Base-by-base conservation (phyloP, 305 asterid species). In the Striga hermonthica region DNA sequence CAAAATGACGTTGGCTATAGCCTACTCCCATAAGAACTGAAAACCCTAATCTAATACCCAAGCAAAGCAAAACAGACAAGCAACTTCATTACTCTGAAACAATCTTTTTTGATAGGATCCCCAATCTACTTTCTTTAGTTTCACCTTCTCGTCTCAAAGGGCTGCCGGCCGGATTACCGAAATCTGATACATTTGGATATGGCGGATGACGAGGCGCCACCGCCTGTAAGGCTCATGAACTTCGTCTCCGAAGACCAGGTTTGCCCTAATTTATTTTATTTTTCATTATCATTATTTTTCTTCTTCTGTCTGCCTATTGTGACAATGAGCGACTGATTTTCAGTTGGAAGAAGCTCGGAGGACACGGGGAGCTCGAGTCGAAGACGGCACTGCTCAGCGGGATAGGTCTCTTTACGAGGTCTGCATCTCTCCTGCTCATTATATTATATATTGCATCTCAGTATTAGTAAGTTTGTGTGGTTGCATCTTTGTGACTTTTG, bases 301-400 rank as follows among this genome's bases (percentile, higher is more conserved):
- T 22, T 22, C 31, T 22, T 22, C 31, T 22, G 31, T 2, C 31
- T 0, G 31, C 31, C 31, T 22, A 22, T 22, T 22, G 31, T 22
- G 31, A 43, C 44, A 11, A 62, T 34, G 65, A 48, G 68, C 2
- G 16, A 13, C 31, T 22, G 31, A 22, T 22, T 71, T 72, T 77
- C 88, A 91, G 95, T 81, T 92, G 82, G 82, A 82, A 77, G 96
- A 87, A 80, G 71, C 90, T 60, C 80, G 85, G 81, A 81, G 70
- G 72, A 84, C 74, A 61, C 82, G 98, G 47, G 97, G 98, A 64
- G 72, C 90, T 77, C 84, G 98, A 71, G 84, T 89, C 44, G 98
- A 92, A 8, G 98, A 92, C 62, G 98, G 98, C 45, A 92, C 98
- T 70, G 96, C 98, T 57, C 97, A 89, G 82, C 83, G 98, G 74